Percentiles rank a stretch among this genome's conserved stretches.
These are phyloP conservation scores for Penstemon newberryi DNA, from an alignment of 257 asterid species.

Conservation along the genomic window DNA sequence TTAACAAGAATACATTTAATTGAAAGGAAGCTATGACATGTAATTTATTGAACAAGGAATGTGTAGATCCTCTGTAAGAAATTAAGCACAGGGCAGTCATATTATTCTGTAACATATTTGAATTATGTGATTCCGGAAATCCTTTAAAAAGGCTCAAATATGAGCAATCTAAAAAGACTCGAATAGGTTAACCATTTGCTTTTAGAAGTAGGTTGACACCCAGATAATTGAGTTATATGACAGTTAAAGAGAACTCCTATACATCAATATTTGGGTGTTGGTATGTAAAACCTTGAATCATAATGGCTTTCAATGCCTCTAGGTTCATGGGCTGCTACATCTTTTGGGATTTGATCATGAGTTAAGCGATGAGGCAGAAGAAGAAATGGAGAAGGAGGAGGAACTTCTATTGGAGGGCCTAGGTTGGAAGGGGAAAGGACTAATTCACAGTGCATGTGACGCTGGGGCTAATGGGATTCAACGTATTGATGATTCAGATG, in stretches of 20 bases:
- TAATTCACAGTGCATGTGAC: conserved; percentile 76
- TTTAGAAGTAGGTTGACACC: conserved; percentile 15
- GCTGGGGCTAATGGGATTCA: conserved; percentile 51
- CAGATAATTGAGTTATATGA: conserved; percentile 13
- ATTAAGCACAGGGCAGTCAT: neutral
- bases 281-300: conserved; percentile 20
- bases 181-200: conserved; percentile 17
- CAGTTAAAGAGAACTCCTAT: neutral
- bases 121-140: neutral
- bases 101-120: conserved; percentile 12
- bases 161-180: neutral
- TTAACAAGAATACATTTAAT: neutral
- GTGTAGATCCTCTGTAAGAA: conserved; percentile 7
- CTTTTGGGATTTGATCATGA: conserved; percentile 98
- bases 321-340: conserved; percentile 98
- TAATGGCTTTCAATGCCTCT: conserved; percentile 23
- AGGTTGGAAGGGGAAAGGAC: conserved; percentile 96
- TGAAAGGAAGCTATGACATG: conserved; percentile 6
- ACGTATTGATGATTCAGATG: conserved; percentile 49
- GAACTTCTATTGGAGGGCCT: conserved; percentile 70
- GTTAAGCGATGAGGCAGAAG: conserved; percentile 90
- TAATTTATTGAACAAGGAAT: conserved; percentile 14
- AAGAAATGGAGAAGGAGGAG: conserved; percentile 96
- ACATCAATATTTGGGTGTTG: conserved; percentile 11
- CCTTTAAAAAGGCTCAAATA: conserved; percentile 5